These are phyloP conservation scores for Trametes villosa DNA, from an alignment of 768 basidiomycete genomes.

Conservation along the genomic window DNA sequence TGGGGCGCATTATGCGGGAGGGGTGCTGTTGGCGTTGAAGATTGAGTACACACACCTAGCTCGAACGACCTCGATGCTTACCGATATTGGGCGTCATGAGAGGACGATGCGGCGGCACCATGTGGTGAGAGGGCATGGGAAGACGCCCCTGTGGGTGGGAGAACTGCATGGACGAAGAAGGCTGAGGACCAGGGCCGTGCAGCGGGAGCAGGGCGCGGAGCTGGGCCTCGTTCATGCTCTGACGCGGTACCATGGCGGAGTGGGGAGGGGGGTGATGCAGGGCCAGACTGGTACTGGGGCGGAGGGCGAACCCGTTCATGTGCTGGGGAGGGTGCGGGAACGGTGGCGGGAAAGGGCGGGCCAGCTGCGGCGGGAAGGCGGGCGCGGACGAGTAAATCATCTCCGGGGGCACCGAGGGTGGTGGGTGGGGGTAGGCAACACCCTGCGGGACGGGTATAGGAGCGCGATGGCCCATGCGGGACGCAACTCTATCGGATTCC, in stretches of 20 bases:
- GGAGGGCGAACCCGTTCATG: constrained; percentile 37
- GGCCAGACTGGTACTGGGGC: constrained; percentile 42
- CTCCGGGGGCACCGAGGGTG: constrained; percentile 35
- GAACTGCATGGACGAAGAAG: constrained; percentile 3
- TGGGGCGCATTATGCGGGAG: constrained; percentile 17
- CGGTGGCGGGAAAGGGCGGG: constrained; percentile 7
- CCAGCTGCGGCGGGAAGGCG: background rate
- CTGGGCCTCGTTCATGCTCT: constrained; percentile 58
- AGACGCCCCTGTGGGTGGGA: constrained; percentile 5
- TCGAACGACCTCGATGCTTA: background rate
- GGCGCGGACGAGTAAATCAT: constrained; percentile 42
- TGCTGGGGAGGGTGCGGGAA: constrained; percentile 21
- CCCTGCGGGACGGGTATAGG: background rate
- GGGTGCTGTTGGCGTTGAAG: constrained; percentile 1
- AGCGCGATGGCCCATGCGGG: constrained; percentile 16
- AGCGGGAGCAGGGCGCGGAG: constrained; percentile 45
- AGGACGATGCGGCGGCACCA: constrained; percentile 11
- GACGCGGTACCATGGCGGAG: constrained; percentile 33
- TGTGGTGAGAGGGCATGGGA: constrained; percentile 12
- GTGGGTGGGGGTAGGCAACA: constrained; percentile 17
- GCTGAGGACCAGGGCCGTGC: constrained; percentile 3
- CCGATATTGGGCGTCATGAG: constrained; percentile 14
- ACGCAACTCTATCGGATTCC: constrained; percentile 66
- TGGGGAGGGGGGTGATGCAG: constrained; percentile 31
- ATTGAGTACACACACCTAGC: background rate